phyloP scores from a whole-genome alignment of 257 asterid species.

The Coffea canephora region DNA sequence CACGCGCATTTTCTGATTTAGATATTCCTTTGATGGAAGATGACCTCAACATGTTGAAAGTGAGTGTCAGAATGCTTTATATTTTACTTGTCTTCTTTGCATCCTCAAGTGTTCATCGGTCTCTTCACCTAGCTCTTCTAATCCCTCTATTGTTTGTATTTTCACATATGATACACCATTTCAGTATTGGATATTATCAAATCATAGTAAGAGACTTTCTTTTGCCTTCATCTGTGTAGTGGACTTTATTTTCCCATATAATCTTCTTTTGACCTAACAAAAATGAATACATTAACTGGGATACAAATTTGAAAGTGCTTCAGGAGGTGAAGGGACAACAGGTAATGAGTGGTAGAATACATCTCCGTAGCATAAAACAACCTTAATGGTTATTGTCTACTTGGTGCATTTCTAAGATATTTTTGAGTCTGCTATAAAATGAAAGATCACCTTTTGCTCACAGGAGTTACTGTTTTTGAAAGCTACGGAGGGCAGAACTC shows the following conservation, averaged over 20 bases:
- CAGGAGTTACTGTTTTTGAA: neutral
- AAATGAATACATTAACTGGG: neutral
- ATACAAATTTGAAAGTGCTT: neutral
- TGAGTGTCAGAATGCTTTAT: conserved; percentile 26
- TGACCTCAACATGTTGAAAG: conserved; percentile 78
- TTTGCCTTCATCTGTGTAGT: neutral
- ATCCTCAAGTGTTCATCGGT: neutral
- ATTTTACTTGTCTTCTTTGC: neutral
- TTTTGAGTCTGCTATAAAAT: neutral
- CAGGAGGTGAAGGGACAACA: neutral
- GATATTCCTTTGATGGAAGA: conserved; percentile 79
- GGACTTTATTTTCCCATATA: neutral
- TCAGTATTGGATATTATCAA: neutral
- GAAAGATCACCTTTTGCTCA: neutral
- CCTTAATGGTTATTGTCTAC: neutral
- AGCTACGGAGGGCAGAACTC: neutral
- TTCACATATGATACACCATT: neutral
- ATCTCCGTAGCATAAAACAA: neutral
- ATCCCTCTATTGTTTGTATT: neutral
- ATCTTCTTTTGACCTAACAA: neutral
- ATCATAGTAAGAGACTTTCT: neutral
- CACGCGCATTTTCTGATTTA: conserved; percentile 76
- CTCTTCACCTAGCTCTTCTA: neutral
- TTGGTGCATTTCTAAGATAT: neutral
- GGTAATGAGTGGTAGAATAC: neutral